Evolutionary conservation across 176 grass and related monocot genomes (phyloP).

Genomic region (Lolium multiflorum): DNA sequence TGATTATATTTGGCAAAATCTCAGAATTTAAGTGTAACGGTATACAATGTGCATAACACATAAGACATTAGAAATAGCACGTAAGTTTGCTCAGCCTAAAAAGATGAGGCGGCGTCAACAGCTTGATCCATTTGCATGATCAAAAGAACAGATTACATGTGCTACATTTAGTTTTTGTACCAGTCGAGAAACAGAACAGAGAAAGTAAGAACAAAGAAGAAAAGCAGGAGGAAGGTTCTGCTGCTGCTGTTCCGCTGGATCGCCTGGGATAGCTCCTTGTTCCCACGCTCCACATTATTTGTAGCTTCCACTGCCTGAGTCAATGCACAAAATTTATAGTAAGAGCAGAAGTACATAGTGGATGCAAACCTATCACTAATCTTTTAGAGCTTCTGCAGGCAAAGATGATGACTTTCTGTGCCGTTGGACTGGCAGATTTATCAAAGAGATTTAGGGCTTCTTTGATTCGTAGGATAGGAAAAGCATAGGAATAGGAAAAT

Average conservation of each 20-base stretch:
- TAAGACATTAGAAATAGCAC: background rate
- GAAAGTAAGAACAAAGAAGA: constrained; percentile 95
- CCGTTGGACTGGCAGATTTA: background rate
- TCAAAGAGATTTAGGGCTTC: background rate
- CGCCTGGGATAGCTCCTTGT: constrained; percentile 86
- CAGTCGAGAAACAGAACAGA: constrained; percentile 94
- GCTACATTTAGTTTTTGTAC: constrained; percentile 61
- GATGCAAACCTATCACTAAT: background rate
- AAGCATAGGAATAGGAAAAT: too few relatives aligned
- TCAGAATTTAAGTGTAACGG: background rate
- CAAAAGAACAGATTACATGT: constrained; percentile 11
- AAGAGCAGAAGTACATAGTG: background rate
- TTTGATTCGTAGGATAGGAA: too few relatives aligned
- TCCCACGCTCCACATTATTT: constrained; percentile 86
- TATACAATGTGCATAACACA: background rate
- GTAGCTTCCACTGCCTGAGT: constrained; percentile 90
- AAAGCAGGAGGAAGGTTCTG: constrained; percentile 95
- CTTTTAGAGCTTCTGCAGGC: background rate
- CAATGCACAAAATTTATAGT: constrained; percentile 18
- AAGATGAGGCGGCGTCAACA: background rate
- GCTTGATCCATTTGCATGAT: background rate
- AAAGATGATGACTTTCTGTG: background rate
- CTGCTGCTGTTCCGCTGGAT: constrained; percentile 92
- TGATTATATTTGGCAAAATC: background rate
- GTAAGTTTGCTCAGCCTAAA: background rate